Base-by-base conservation (phyloP, 192 early-diverging fungal genomes). In the Coemansia aciculifera region DNA sequence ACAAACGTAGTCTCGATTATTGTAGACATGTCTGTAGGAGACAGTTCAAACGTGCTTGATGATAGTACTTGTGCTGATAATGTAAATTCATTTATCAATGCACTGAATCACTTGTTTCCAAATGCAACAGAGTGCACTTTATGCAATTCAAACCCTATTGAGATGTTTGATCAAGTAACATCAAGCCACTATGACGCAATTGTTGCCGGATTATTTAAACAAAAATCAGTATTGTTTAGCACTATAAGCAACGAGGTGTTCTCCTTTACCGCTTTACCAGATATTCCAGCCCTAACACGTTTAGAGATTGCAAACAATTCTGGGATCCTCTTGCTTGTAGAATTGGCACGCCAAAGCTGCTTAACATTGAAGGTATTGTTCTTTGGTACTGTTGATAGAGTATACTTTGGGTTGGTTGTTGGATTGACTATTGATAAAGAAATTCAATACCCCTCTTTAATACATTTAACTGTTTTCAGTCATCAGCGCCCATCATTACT, bases 291-390 rank as follows among this genome's bases (percentile, higher is more conserved):
- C 3, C 24, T 52, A 10, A 52, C 49, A 5, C 23, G 31, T 29
- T 12, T 52, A 29, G 10, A 31, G 12, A 52, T 24, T 31, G 12
- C 10, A 24, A 29, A 24, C 49, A 13, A 29, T 52, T 13, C 23
- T 17, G 24, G 49, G 3, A 52, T 52, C 2, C 2, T 24, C 2
- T 10, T 13, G 11, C 24, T 52, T 12, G 10, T 52, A 36, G 56
- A 59, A 31, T 13, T 59, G 24, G 56, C 56, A n/a, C 56, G 32
- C 31, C 31, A 59, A 34, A 59, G 32, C 17, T 59, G 56, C 32
- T 19, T 59, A 34, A 59, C 56, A 8, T 36, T 59, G 2, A 36
- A 19, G 7, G 13, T 2, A 19, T 5, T 59, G 17, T 5, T 3
- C 8, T 2, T 59, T 11, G 2, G 27, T 0, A 4, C 3, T 10